These are phyloP conservation scores for Mucor racemosus DNA, from an alignment of 371 early-diverging fungal genomes.

Conservation along the genomic window DNA sequence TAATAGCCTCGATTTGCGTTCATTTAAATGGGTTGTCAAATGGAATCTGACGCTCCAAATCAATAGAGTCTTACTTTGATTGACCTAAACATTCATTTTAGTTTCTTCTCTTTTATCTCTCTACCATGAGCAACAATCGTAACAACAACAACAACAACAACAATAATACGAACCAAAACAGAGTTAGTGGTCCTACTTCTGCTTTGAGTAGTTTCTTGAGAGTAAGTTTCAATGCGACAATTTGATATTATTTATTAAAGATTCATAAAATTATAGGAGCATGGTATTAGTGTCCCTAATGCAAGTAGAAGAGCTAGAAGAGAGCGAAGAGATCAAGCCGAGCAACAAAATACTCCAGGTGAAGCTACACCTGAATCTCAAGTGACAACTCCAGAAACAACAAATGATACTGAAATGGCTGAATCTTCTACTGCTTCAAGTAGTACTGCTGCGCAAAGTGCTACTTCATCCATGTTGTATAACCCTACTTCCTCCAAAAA, in stretches of 20 bases:
- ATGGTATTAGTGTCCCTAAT: slow-evolving; percentile 69
- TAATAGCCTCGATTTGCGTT: background rate
- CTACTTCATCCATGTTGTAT: slow-evolving; percentile 4
- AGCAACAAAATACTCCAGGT: slow-evolving; percentile 3
- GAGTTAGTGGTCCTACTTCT: slow-evolving; percentile 70
- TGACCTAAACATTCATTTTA: background rate
- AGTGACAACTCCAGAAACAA: slow-evolving; percentile 17
- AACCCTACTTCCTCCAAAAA: background rate
- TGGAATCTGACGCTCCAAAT: slow-evolving; percentile 7
- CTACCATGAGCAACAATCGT: slow-evolving; percentile 6
- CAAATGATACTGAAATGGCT: background rate
- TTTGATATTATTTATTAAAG: too few species aligned
- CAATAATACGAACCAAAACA: slow-evolving; percentile 28
- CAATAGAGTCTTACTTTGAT: background rate
- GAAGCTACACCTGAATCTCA: slow-evolving; percentile 20
- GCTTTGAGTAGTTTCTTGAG: slow-evolving; percentile 72
- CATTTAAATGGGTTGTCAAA: slow-evolving; percentile 1
- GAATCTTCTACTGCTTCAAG: slow-evolving; percentile 18
- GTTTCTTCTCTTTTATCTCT: background rate
- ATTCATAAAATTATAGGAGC: slow-evolving; percentile 59
- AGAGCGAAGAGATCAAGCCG: slow-evolving; percentile 23
- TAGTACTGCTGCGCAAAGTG: slow-evolving; percentile 22
- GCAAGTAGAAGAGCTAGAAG: slow-evolving; percentile 31
- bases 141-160: slow-evolving; percentile 7
- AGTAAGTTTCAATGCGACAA: slow-evolving; percentile 22